These are phyloP conservation scores for Drechslerella coelobrocha DNA, from an alignment of 2,329 filamentous ascomycete species.

Conservation along the genomic window DNA sequence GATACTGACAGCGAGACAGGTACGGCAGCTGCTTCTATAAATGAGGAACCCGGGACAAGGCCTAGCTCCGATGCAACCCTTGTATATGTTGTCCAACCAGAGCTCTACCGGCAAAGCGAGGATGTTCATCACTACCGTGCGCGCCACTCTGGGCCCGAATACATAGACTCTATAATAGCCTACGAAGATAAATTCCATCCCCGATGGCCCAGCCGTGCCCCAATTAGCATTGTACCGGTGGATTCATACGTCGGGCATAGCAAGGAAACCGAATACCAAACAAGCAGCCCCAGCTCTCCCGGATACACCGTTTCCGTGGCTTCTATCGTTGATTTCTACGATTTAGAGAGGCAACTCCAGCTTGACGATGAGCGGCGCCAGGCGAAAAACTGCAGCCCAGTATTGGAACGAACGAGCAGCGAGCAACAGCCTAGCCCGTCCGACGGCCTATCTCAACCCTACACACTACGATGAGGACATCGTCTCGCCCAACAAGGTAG, in stretches of 20 bases:
- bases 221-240: conserved; percentile 19
- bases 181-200: conserved; percentile 23
- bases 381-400: conserved; percentile 38
- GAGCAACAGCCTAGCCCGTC: conserved; percentile 16
- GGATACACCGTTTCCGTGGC: conserved; percentile 47
- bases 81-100: background rate
- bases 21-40: conserved; percentile 14
- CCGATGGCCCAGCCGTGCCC: background rate
- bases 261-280: conserved; percentile 35
- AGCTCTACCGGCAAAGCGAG: background rate
- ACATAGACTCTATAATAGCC: conserved; percentile 22
- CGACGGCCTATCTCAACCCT: too few relatives aligned
- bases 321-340: conserved; percentile 45
- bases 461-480: too few relatives aligned
- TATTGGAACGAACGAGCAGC: conserved; percentile 40
- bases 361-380: conserved; percentile 46
- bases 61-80: conserved; percentile 36
- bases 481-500: too few relatives aligned
- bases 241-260: conserved; percentile 20
- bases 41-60: conserved; percentile 16
- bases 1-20: conserved; percentile 30
- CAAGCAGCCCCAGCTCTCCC: conserved; percentile 32
- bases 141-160: conserved; percentile 1
- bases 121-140: background rate
- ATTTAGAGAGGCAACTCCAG: conserved; percentile 44